Base-by-base conservation (phyloP, 2,329 filamentous ascomycete genomes). In the Akanthomyces uredinophilus region DNA sequence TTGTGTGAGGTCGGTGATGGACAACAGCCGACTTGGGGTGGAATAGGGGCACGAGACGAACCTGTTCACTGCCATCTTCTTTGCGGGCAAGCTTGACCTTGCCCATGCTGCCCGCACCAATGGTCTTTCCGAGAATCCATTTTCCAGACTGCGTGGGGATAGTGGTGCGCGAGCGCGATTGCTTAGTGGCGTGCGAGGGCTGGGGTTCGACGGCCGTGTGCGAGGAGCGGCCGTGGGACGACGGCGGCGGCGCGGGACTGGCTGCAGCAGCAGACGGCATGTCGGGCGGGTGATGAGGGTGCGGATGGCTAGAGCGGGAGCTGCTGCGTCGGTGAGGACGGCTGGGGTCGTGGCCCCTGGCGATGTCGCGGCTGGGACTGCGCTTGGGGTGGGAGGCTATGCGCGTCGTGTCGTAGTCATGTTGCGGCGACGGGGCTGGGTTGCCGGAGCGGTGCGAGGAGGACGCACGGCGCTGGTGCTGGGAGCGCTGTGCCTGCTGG, bases 31-130 rank as follows among this genome's bases (percentile, higher is more conserved):
- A 27, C n/a, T 16, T 47, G 49, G 32, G 54, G 60, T 24, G 32
- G n/a, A 44, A 60, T 49, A 61, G 59, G 41, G 49, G 51, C 27
- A 32, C 16, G 46, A 13, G 53, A 77, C 82, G 70, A 78, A 93
- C 92, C 86, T 97, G 91, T 79, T 98, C 95, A 68, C 89, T 90
- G 22, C 90, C 91, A 70, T 96, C 93, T 68, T 89, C 84, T 75
- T 96, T 96, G 70, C 91, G 91, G 27, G 95, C 95, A 67, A 99
- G 81, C 79, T 98, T 98, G 65, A 99, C 95, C 76, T 98, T 98
- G 66, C 95, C 95, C 95, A 99, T 99, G 75, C 94, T 98, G 56
- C 95, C 95, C 59, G 93, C 92, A 64, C 95, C 95, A 70, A 99
- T 95, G 4, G 95, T 98, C 81, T 98, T 98, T 64, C 94, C 94